Conservation (phyloP, 2,329 filamentous ascomycete species). For the Chaetomium olivaceum region DNA sequence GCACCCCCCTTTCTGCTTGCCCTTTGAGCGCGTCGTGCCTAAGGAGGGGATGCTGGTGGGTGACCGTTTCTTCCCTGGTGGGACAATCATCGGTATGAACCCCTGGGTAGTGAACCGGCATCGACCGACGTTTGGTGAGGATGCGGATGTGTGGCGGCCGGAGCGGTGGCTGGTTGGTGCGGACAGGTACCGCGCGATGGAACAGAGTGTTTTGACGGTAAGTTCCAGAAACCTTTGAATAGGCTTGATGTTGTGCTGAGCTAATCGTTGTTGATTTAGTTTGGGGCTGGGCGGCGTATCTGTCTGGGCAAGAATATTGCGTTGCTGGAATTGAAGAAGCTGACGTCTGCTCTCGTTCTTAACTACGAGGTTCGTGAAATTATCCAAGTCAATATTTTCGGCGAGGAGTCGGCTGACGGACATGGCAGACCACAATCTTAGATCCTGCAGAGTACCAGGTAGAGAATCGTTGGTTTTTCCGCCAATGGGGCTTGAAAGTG, state of each 20-base stretch:
- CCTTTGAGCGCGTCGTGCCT: conserved; percentile 62
- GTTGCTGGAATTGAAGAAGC: conserved; percentile 27
- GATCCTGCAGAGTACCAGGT: background rate
- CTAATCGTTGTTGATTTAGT: conserved; percentile 18
- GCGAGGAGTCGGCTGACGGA: background rate
- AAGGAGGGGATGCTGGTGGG: conserved; percentile 52
- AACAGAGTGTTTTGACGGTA: conserved; percentile 20
- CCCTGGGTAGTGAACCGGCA: conserved; percentile 62
- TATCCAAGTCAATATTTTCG: background rate
- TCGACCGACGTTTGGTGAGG: conserved; percentile 56
- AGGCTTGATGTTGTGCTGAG: background rate
- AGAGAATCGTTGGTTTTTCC: background rate
- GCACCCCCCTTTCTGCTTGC: conserved; percentile 61
- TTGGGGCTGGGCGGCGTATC: conserved; percentile 23
- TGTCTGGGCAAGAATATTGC: conserved; percentile 27
- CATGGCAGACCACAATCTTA: background rate
- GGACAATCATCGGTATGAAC: conserved; percentile 62
- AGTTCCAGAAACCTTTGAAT: background rate
- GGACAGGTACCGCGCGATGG: conserved; percentile 15
- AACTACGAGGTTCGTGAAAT: conserved; percentile 16
- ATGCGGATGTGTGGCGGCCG: conserved; percentile 57
- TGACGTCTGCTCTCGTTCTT: conserved; percentile 21
- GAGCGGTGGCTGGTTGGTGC: conserved; percentile 51
- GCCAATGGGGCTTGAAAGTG: background rate
- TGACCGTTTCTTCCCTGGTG: conserved; percentile 53